phyloP scores from a whole-genome alignment of 129 eudicot genomes.

The Gnaphalium uliginosum region DNA sequence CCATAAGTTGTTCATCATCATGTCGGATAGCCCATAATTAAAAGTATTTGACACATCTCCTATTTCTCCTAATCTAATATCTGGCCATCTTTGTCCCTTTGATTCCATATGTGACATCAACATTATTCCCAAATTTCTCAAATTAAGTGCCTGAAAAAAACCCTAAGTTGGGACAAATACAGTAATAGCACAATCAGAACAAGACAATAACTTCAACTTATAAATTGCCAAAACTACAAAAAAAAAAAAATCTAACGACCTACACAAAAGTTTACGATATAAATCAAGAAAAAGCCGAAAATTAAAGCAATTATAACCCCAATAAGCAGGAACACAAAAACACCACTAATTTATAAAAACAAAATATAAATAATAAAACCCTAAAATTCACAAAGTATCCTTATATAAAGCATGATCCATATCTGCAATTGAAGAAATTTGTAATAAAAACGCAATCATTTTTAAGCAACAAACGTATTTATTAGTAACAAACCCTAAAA shows the following conservation, averaged over 20 bases:
- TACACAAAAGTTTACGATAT: neutral
- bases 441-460: neutral
- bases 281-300: conserved; percentile 9
- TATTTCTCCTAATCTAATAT: conserved; percentile 41
- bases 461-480: neutral
- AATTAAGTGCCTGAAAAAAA: neutral
- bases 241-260: neutral
- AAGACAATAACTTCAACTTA: neutral
- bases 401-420: conserved; percentile 2
- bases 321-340: neutral
- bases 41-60: conserved; percentile 45
- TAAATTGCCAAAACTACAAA: neutral
- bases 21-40: conserved; percentile 38
- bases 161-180: conserved; percentile 11
- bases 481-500: conserved; percentile 9
- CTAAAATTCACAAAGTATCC: conserved; percentile 17
- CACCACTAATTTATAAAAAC: neutral
- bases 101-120: conserved; percentile 39
- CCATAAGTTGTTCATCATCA: conserved; percentile 34
- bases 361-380: neutral
- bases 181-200: conserved; percentile 17
- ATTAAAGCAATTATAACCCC: conserved; percentile 9
- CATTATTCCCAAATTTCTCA: conserved; percentile 31
- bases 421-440: neutral
- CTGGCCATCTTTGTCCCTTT: conserved; percentile 41